phyloP scores from a whole-genome alignment of 495 filamentous ascomycete species.

The Talaromyces borbonicus region DNA sequence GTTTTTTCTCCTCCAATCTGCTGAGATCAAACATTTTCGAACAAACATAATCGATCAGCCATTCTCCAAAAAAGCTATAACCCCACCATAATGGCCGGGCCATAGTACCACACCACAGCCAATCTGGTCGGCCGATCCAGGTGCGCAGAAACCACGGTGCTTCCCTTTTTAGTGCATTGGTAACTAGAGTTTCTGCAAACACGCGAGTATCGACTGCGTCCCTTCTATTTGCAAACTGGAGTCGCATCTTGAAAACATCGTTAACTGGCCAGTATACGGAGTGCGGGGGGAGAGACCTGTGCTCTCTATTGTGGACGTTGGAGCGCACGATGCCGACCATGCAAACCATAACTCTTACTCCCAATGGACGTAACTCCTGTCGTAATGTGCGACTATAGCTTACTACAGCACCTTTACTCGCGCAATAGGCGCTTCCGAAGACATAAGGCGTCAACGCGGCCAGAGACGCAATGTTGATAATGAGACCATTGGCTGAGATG shows the following conservation, averaged over 20 bases:
- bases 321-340: slow-evolving; percentile 12
- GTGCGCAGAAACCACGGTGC: background rate
- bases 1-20: background rate
- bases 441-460: slow-evolving; percentile 14
- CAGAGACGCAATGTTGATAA: slow-evolving; percentile 34
- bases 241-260: background rate
- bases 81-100: background rate
- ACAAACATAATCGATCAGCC: background rate
- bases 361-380: slow-evolving; percentile 43
- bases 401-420: slow-evolving; percentile 42
- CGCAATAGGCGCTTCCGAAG: slow-evolving; percentile 44
- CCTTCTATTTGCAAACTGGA: background rate
- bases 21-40: background rate
- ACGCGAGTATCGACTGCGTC: background rate
- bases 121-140: background rate
- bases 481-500: slow-evolving; percentile 39
- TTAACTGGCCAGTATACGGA: background rate
- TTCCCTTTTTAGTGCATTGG: background rate
- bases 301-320: slow-evolving; percentile 1
- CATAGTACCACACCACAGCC: background rate
- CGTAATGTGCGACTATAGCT: slow-evolving; percentile 42
- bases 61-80: background rate
- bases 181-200: background rate
- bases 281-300: background rate
- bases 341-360: slow-evolving; percentile 43